Evolutionary conservation across 768 basidiomycete genomes (phyloP).

Genomic region (Phylloporus arenicola): DNA sequence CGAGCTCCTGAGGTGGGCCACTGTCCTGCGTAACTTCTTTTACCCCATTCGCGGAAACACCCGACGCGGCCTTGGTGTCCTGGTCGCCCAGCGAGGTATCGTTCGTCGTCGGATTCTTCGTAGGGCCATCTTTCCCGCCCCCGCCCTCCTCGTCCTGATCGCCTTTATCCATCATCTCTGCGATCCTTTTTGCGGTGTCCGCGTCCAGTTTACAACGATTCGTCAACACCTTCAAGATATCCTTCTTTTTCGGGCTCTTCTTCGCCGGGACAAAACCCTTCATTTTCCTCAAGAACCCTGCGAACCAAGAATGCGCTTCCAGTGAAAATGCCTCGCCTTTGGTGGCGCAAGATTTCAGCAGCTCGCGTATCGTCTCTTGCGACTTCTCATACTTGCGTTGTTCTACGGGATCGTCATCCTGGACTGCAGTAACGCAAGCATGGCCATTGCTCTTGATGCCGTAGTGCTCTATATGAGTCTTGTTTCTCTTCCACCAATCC

Average conservation of each 20-base stretch:
- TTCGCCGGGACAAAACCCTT: conserved; percentile 12
- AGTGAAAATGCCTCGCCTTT: conserved; percentile 7
- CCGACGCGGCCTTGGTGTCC: background rate
- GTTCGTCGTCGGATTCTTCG: background rate
- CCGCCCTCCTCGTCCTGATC: conserved; percentile 1
- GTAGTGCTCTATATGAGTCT: conserved; percentile 14
- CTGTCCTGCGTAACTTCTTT: background rate
- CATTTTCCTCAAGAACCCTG: conserved; percentile 9
- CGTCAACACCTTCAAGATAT: conserved; percentile 16
- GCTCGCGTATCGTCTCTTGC: conserved; percentile 12
- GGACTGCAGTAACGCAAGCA: conserved; percentile 29
- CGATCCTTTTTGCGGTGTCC: conserved; percentile 22
- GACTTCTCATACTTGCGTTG: conserved; percentile 22
- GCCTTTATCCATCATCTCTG: conserved; percentile 15
- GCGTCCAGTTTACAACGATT: conserved; percentile 25
- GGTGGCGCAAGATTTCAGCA: conserved; percentile 16
- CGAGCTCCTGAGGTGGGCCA: background rate
- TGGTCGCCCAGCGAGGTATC: background rate
- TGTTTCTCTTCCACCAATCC: conserved; percentile 32
- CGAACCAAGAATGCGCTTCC: conserved; percentile 19
- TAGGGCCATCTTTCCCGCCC: background rate
- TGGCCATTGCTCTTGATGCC: conserved; percentile 27
- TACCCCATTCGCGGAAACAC: background rate
- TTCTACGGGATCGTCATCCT: conserved; percentile 17
- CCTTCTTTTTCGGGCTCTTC: conserved; percentile 12